Percentiles rank a stretch among this genome's conserved stretches.
Evolutionary conservation across 805 yeast genomes (phyloP).

Genomic region (Lachancea lanzarotensis): DNA sequence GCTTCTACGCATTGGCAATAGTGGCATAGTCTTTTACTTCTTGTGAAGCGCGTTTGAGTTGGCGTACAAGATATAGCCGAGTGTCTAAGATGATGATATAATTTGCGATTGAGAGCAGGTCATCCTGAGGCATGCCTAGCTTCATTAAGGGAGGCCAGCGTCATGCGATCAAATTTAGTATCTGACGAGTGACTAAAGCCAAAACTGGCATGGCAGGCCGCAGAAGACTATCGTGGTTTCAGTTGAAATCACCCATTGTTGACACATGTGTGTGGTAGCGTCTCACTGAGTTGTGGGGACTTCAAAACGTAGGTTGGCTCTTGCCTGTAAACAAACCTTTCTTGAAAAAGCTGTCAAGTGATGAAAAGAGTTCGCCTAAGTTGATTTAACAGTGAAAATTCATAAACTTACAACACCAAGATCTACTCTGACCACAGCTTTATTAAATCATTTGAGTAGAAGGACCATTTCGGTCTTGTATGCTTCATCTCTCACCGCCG

Average conservation of each 20-base stretch:
- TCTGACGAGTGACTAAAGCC: conserved; percentile 17
- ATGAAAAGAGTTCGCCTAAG: conserved; percentile 36
- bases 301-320: no score
- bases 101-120: conserved; percentile 46
- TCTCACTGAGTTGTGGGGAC: no score
- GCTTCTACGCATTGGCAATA: conserved; percentile 1
- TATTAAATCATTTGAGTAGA: no score
- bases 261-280: not conserved
- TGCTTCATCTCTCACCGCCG: no score
- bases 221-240: conserved; percentile 6
- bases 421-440: conserved; percentile 34
- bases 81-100: conserved; percentile 41
- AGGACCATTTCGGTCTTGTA: no score
- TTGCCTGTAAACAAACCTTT: no score
- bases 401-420: conserved; percentile 36
- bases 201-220: not conserved
- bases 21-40: not conserved
- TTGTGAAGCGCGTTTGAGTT: not conserved
- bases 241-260: conserved; percentile 15
- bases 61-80: no score
- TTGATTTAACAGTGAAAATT: conserved; percentile 31
- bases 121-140: conserved; percentile 44
- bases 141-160: conserved; percentile 34
- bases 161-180: conserved; percentile 32
- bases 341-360: conserved; percentile 13